These are phyloP conservation scores for Acer yangbiense DNA, from an alignment of 345 rosid species.

Conservation along the genomic window DNA sequence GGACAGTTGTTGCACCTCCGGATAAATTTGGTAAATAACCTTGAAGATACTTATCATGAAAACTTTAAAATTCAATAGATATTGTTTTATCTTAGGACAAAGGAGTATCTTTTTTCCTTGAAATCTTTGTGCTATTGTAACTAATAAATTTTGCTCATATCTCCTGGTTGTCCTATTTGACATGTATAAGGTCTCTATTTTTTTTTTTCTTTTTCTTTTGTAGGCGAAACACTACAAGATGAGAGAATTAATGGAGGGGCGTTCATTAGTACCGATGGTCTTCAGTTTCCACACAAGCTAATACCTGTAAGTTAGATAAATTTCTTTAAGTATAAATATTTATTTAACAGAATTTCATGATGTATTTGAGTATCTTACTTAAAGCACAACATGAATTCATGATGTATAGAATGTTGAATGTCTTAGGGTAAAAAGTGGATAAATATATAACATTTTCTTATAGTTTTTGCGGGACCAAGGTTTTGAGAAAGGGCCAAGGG, in stretches of 20 bases:
- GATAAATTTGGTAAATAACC: conserved; percentile 84
- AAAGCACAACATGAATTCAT: not conserved
- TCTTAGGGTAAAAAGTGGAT: not conserved
- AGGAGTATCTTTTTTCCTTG: not conserved
- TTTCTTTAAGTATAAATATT: not conserved
- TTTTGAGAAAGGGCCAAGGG: no score
- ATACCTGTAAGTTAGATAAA: conserved; percentile 64
- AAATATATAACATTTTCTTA: no score
- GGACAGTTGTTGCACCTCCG: conserved; percentile 97
- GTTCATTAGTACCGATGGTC: conserved; percentile 78
- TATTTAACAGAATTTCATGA: conserved; percentile 15
- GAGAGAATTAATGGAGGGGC: conserved; percentile 86
- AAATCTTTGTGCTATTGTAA: not conserved
- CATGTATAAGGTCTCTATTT: not conserved
- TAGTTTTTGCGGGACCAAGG: no score
- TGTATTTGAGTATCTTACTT: conserved; percentile 16
- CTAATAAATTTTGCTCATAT: not conserved
- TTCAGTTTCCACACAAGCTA: conserved; percentile 82
- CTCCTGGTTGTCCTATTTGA: not conserved
- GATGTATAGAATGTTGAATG: conserved; percentile 16
- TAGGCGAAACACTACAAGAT: conserved; percentile 89
- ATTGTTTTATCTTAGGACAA: not conserved
- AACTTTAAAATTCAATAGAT: conserved; percentile 7
- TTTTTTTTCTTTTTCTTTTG: conserved; percentile 22
- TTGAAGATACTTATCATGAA: conserved; percentile 1